Base-by-base conservation (phyloP, 164 flowering plant species). In the Malania oleifera region DNA sequence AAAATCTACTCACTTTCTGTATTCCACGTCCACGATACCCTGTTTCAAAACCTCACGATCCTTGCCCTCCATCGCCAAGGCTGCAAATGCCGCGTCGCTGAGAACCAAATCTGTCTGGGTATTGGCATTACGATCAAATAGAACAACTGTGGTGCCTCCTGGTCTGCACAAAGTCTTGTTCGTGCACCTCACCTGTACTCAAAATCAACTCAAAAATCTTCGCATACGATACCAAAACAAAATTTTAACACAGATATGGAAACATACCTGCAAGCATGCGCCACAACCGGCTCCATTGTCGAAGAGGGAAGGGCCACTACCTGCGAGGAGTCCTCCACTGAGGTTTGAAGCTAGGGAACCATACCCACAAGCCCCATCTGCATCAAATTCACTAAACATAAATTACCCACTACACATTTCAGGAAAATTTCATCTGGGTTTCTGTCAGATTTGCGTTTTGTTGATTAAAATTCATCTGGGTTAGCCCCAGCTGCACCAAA, bases 281-380 rank as follows among this genome's bases (percentile, higher is more conserved):
- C 97, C 97, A 70, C 97, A 93, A 14, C 92, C 95, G 74, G 87
- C 83, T 22, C 99, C 99, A 31, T 80, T 62, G 65, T 83, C 82
- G 75, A 53, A 88, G 25, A 87, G 69, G 11, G 82, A 69, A 62
- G 92, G 63, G 62, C 67, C 75, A 62, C 71, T 92, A 57, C 83
- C 99, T 17, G 92, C 99, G 65, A 84, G 51, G 52, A 70, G 59
- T 43, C 92, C 97, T 13, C 70, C 71, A 47, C 67, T 72, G 52
- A 87, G 75, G 35, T 78, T 79, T 24, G 73, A 10, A 39, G 95
- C 98, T 68, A 77, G 44, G 26, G 91, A 75, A 14, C 87, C 89
- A 79, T 93, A 93, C 56, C 89, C 96, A 73, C 98, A 93, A 18
- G 96, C 84, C 46, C 96, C 98, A 71, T 83, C 98, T 92, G 79